Percentiles rank a stretch among this genome's conserved stretches.
phyloP scores from a whole-genome alignment of 2,329 filamentous ascomycete species.

The Neodidymelliopsis sp. region DNA sequence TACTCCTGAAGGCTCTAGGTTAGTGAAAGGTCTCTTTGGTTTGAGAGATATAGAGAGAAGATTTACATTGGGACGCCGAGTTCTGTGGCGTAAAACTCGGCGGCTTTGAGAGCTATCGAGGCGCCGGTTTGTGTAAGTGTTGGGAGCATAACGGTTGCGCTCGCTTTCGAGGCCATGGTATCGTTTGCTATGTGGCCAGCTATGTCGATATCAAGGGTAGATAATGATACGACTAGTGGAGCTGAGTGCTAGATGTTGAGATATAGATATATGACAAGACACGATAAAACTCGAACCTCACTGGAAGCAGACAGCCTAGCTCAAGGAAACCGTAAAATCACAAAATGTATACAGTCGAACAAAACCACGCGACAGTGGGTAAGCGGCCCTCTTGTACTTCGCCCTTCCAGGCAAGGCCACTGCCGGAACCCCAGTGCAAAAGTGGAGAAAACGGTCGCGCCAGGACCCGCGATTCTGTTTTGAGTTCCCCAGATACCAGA shows the following conservation, averaged over 20 bases:
- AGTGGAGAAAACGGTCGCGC: constrained; percentile 20
- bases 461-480: not conserved
- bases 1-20: too few species aligned
- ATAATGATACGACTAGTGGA: too few species aligned
- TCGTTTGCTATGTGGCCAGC: too few species aligned
- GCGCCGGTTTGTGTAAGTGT: constrained; percentile 44
- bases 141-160: constrained; percentile 26
- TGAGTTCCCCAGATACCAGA: too few species aligned
- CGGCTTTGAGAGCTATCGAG: constrained; percentile 37
- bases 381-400: constrained; percentile 10
- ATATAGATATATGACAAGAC: too few species aligned
- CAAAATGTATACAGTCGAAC: not conserved
- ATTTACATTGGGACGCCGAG: constrained; percentile 45
- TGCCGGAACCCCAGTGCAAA: constrained; percentile 11
- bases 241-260: too few species aligned
- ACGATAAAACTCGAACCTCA: constrained; percentile 3
- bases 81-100: constrained; percentile 34
- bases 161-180: constrained; percentile 24
- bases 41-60: not conserved
- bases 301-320: constrained; percentile 5
- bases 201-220: too few species aligned
- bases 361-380: constrained; percentile 14
- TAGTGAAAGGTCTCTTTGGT: constrained; percentile 20
- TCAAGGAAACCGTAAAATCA: constrained; percentile 3
- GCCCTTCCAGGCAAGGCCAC: constrained; percentile 1